Evolutionary conservation across 2,329 filamentous ascomycete species (phyloP), one percentile per base, ranked within the genome.

Genomic region (Ampelomyces quisqualis): DNA sequence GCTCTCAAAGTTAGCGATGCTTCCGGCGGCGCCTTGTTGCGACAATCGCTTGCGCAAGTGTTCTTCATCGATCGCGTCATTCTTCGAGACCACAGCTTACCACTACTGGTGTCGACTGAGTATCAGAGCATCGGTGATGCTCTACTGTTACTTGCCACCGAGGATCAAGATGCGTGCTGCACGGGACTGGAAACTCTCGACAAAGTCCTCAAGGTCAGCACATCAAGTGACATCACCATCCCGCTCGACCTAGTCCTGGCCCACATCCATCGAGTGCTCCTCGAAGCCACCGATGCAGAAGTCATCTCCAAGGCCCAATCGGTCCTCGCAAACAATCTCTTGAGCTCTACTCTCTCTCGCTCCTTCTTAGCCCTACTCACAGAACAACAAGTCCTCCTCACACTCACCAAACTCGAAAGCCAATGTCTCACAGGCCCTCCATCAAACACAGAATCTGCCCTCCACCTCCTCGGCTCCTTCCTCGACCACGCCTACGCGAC

Each of bases 391-490:
- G 26, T 52, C 3, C 37, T 55, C 2, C 6, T 37, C n/a, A 60
- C 49, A 0, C 38, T 67, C 7, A 28, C 39, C 7, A 53, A 48
- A n/a, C 51, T 68, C 2, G 52, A 66, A 39, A 19, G 10, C 1
- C 62, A 64, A 34, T 65, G 58, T 24, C 43, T 65, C 8, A 18
- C 45, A 1, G 54, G 45, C 5, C 51, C 62, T 9, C 65, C 65
- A 6, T 63, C 62, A 7, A 62, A 58, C 42, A 55, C 49, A 45
- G 58, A 67, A 47, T 57, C 49, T 34, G 62, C 58, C 1, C 43
- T 68, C 1, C 57, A 56, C 33, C 51, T 68, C 1, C 43, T 65
- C 2, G 62, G 55, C 11, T 59, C 47, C 47, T 65, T 67, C 43
- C 50, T 68, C 21, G 64, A 67, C 38, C 47, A 48, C 23, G 51